Conservation (phyloP, 1,284 basidiomycete genomes). For the Rhodotorula sp. region DNA sequence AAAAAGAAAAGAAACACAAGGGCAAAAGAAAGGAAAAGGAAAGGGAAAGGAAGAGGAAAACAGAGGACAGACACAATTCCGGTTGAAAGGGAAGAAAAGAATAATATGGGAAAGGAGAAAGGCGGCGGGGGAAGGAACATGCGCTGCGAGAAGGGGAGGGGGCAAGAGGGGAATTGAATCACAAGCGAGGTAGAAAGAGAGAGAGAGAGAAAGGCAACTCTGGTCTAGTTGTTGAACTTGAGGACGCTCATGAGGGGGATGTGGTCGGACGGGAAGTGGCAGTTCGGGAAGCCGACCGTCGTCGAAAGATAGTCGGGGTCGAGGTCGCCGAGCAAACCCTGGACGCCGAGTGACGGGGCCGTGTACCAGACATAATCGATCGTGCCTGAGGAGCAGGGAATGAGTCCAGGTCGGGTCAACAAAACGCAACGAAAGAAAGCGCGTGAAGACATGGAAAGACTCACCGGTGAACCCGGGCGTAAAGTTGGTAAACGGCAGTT, state of each 20-base stretch:
- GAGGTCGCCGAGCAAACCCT: slow-evolving; percentile 82
- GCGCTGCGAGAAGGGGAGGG: background rate
- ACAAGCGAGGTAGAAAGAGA: background rate
- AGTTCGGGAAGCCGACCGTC: slow-evolving; percentile 68
- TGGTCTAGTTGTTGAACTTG: slow-evolving; percentile 44
- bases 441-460: background rate
- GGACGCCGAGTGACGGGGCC: slow-evolving; percentile 72
- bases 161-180: background rate
- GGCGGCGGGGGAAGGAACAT: background rate
- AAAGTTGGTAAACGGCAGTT: slow-evolving; percentile 79
- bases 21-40: background rate
- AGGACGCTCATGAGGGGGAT: slow-evolving; percentile 53
- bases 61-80: background rate
- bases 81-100: background rate
- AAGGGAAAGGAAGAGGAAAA: background rate
- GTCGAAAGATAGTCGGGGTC: slow-evolving; percentile 83
- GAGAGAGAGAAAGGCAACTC: background rate
- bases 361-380: slow-evolving; percentile 97
- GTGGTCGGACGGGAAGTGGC: slow-evolving; percentile 46
- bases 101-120: background rate
- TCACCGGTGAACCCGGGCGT: slow-evolving; percentile 57
- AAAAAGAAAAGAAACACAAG: background rate
- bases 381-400: slow-evolving; percentile 49
- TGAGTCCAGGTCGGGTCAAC: background rate
- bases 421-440: background rate